Evolutionary conservation across 2,329 filamentous ascomycete genomes (phyloP).

Genomic region (Fusarium oligoseptatum): DNA sequence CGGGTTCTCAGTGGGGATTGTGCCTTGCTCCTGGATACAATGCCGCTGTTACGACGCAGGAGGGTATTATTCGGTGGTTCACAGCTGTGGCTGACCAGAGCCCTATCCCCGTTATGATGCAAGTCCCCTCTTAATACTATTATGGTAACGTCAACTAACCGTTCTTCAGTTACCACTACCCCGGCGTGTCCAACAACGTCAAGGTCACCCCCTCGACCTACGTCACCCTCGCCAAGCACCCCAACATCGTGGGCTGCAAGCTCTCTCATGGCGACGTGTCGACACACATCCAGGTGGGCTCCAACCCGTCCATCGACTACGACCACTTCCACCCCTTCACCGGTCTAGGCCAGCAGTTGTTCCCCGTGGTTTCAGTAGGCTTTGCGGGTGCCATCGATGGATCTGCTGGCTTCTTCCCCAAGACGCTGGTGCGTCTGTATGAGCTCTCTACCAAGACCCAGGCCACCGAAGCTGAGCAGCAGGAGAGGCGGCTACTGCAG

Average conservation of each 20-base stretch:
- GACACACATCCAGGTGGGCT: conserved; percentile 72
- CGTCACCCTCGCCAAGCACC: conserved; percentile 68
- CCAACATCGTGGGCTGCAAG: conserved; percentile 78
- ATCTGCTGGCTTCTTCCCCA: conserved; percentile 73
- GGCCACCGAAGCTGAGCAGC: conserved; percentile 56
- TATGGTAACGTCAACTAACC: not conserved
- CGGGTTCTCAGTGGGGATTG: conserved; percentile 71
- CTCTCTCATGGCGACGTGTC: conserved; percentile 77
- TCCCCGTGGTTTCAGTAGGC: conserved; percentile 70
- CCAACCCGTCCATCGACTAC: conserved; percentile 71
- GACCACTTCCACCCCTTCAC: conserved; percentile 72
- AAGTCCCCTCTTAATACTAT: conserved; percentile 40
- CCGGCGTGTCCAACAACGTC: conserved; percentile 76
- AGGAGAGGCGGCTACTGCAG: conserved; percentile 68
- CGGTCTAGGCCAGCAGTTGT: conserved; percentile 74
- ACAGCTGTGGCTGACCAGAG: conserved; percentile 69
- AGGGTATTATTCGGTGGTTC: conserved; percentile 70
- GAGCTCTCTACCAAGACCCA: conserved; percentile 54
- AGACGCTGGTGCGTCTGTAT: conserved; percentile 70
- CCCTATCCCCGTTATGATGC: conserved; percentile 71
- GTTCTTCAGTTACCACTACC: conserved; percentile 70
- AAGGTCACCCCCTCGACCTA: conserved; percentile 70
- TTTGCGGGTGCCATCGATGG: conserved; percentile 73
- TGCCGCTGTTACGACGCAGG: conserved; percentile 65
- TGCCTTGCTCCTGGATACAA: conserved; percentile 73